These are phyloP conservation scores for Cercospora sp. DNA, from an alignment of 2,329 filamentous ascomycete genomes.

Conservation along the genomic window DNA sequence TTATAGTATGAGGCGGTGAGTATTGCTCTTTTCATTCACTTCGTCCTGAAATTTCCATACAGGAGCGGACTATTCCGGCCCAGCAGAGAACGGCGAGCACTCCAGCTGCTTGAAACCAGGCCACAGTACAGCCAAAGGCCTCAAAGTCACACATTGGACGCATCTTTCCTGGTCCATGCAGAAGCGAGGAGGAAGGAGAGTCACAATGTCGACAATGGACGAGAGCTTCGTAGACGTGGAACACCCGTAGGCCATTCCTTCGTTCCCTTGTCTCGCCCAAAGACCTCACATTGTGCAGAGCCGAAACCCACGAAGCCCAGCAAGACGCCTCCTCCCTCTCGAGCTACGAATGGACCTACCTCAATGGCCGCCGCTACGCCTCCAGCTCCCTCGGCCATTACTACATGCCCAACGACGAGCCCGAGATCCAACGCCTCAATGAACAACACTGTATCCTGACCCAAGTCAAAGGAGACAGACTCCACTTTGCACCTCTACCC, in stretches of 20 bases:
- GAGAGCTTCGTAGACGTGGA: slow-evolving; percentile 4
- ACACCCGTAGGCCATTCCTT: neutral
- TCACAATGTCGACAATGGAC: neutral
- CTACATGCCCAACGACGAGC: slow-evolving; percentile 32
- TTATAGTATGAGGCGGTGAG: neutral
- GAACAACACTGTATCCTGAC: slow-evolving; percentile 30
- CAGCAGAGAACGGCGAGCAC: neutral
- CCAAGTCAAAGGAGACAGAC: slow-evolving; percentile 22
- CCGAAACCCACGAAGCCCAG: neutral
- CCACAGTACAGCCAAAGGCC: neutral
- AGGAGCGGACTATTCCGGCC: neutral
- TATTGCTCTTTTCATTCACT: neutral
- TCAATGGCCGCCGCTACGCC: slow-evolving; percentile 30
- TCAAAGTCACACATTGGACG: neutral
- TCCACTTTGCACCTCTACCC: slow-evolving; percentile 25
- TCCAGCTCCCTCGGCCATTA: slow-evolving; percentile 29
- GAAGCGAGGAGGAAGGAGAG: neutral
- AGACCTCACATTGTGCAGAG: neutral
- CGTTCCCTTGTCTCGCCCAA: too few species aligned
- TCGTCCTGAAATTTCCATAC: neutral
- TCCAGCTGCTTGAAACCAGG: neutral
- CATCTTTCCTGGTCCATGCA: neutral
- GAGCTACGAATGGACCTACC: slow-evolving; percentile 24
- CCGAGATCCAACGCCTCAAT: slow-evolving; percentile 31
- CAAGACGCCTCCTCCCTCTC: neutral